A percentile compares a stretch with the other conserved stretches of the same genome.
phyloP scores from a whole-genome alignment of 371 early-diverging fungal species.

The Cokeromyces recurvatus region DNA sequence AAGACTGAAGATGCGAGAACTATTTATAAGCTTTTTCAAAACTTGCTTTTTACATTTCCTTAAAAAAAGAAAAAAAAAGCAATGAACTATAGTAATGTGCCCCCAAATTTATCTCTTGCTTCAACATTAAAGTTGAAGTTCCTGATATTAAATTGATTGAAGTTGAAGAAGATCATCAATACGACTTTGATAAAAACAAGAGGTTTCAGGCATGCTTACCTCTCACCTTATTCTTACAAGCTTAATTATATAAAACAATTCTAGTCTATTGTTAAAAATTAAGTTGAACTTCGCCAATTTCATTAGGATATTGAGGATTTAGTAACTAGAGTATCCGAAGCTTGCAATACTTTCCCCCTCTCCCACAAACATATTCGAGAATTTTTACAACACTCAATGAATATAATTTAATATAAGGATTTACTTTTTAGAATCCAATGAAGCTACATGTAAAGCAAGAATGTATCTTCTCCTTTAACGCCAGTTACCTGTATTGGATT shows the following conservation, averaged over 20 bases:
- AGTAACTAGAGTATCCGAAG: neutral
- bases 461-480: too few relatives aligned
- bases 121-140: conserved; percentile 1
- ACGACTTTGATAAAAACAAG: conserved; percentile 14
- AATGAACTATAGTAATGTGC: conserved; percentile 12
- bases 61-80: conserved; percentile 16
- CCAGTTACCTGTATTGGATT: too few relatives aligned
- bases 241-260: conserved; percentile 1
- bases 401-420: too few relatives aligned
- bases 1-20: neutral
- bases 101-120: conserved; percentile 1
- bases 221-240: neutral
- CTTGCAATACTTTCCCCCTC: too few relatives aligned
- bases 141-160: conserved; percentile 2
- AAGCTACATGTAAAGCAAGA: too few relatives aligned
- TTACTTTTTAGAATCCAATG: too few relatives aligned
- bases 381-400: too few relatives aligned
- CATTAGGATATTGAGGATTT: neutral
- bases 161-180: conserved; percentile 17
- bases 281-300: neutral
- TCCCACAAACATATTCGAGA: too few relatives aligned
- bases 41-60: conserved; percentile 14
- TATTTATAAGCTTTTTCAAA: conserved; percentile 2
- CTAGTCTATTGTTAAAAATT: conserved; percentile 1
- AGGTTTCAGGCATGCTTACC: neutral